Percentiles rank a stretch among this genome's conserved stretches.
Conservation (phyloP, 2,329 filamentous ascomycete species). For the Neonectria neomacrospora region DNA sequence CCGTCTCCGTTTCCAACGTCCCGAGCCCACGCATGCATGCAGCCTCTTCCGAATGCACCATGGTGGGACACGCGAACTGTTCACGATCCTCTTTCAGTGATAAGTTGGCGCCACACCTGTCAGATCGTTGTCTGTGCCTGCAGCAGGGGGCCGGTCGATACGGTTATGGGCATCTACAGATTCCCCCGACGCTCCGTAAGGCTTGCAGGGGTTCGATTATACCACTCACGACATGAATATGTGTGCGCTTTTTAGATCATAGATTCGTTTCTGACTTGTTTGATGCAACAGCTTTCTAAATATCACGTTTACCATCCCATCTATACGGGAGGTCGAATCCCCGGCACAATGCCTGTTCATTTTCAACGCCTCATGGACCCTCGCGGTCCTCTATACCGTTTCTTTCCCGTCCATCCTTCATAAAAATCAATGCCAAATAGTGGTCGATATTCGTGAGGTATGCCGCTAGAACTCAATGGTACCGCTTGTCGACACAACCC, state of each 20-base stretch:
- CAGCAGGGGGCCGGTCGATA: not conserved
- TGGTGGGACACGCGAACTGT: not conserved
- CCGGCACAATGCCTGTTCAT: not conserved
- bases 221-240: not conserved
- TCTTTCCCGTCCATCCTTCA: not conserved
- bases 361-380: constrained; percentile 1
- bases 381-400: not conserved
- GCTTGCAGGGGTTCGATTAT: not conserved
- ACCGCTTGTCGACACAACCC: not conserved
- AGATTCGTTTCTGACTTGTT: not conserved
- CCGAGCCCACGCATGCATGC: too few species aligned
- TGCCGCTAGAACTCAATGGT: not conserved
- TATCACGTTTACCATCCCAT: not conserved
- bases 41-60: not conserved
- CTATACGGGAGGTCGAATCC: not conserved
- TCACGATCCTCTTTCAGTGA: not conserved
- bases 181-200: not conserved
- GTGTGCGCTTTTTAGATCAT: not conserved
- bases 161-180: not conserved
- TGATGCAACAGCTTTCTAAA: not conserved
- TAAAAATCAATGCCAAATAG: not conserved
- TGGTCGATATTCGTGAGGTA: not conserved
- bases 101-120: not conserved
- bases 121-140: not conserved
- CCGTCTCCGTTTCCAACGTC: too few species aligned